Evolutionary conservation across 805 yeast genomes (phyloP), one percentile per base, ranked within the genome.

Genomic region (Metschnikowia bowlesiae): DNA sequence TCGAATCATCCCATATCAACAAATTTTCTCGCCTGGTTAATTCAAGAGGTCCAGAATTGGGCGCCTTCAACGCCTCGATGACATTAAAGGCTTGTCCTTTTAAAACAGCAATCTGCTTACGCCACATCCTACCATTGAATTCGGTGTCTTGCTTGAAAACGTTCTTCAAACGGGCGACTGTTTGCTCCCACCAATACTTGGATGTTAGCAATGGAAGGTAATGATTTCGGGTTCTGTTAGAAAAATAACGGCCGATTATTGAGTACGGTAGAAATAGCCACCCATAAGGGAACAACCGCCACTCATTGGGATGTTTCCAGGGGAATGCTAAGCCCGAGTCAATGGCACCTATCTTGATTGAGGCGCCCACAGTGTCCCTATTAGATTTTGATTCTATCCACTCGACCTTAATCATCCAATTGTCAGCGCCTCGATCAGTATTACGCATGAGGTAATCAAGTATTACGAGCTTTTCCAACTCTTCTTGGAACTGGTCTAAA

Each of bases 221-320:
- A 57, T 83, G 86, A 4, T 67, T 62, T 49, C 87, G 66, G 1
- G 89, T 80, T 32, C 66, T 67, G 30, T 67, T 68, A 3, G 85
- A 75, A 58, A 85, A 85, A 3, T 89, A 89, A 51, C 79, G 84
- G 0, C 88, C 88, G 46, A 85, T 81, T 6, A 85, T 62, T 9
- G 80, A 71, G 10, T 78, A 64, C 0, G 91, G 91, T 33, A 85
- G 64, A 57, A 81, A 84, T 28, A 85, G 66, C 92, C 92, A 85
- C 0, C 91, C 91, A 66, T 78, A 85, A 0, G 91, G 91, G 57
- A 83, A 85, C 0, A 88, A 82, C 49, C 91, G 67, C 89, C 90
- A 84, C 60, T 84, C 89, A 64, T 85, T 87, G 0, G 91, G 91
- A 55, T 84, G 89, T 59, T 85, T 85, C 89, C 89, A 85, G 5